Base-by-base conservation (phyloP, 257 asterid genomes). In the Solanum paucissectum region DNA sequence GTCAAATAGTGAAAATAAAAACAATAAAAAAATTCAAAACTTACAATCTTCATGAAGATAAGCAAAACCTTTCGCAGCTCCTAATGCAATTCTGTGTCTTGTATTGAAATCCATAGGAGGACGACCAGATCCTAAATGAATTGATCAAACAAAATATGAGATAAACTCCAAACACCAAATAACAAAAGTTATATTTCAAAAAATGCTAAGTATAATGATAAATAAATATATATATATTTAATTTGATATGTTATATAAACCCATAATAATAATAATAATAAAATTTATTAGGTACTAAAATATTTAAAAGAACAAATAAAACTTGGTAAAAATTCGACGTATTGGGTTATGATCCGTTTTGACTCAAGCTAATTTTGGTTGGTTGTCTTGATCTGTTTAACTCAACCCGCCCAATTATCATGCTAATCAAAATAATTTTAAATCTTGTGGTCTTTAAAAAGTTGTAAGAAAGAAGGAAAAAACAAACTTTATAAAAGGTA, bases 21-120 rank as follows among this genome's bases (percentile, higher is more conserved):
- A 62, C 40, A 10, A 44, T 23, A 20, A 60, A 85, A 86, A 16
- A 42, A 1, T 25, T 10, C 11, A 12, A 12, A 38, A 87, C 93
- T 90, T 89, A 95, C 98, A 96, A 86, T 96, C 98, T 88, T 96
- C 99, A 64, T 96, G 99, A 60, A 96, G 95, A 89, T 96, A 96
- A 66, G 99, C 97, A 49, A 96, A 95, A 20, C 99, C 99, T 89
- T 95, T 96, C 4, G 99, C 99, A 76, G 99, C 62, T 75, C 99
- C 99, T 34, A 96, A 34, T 87, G 98, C 98, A 85, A 96, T 95
- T 87, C 83, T 91, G 33, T 92, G 94, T 88, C 99, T 92, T 3
- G 96, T 91, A 12, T 93, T 88, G 94, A 94, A 96, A 52, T 94
- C 96, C 99, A 96, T 94, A 7, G 88, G 79, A 23, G 97, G 96